Conservation (phyloP, 495 filamentous ascomycete species). For the Thozetella sp. region DNA sequence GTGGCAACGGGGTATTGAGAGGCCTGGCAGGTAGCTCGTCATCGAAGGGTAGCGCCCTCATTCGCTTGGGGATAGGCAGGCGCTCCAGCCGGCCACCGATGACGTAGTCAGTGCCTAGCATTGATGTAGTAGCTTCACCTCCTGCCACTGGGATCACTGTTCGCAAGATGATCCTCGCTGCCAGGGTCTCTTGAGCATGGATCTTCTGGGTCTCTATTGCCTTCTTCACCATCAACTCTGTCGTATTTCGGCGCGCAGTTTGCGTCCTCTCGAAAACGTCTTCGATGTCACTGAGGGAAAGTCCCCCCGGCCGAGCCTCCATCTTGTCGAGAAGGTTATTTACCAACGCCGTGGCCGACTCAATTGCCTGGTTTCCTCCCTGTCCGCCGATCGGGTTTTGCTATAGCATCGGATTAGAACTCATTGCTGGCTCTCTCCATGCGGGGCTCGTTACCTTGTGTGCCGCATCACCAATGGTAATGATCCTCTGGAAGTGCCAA, state of each 20-base stretch:
- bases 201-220: constrained; percentile 4
- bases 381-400: constrained; percentile 26
- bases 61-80: constrained; percentile 1
- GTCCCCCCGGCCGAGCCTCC: background rate
- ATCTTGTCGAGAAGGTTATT: constrained; percentile 15
- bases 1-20: no score
- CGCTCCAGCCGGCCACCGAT: background rate
- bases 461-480: constrained; percentile 43
- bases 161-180: background rate
- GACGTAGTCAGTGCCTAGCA: background rate
- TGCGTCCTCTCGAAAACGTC: constrained; percentile 6
- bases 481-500: constrained; percentile 39
- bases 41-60: background rate
- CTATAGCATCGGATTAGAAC: constrained; percentile 11
- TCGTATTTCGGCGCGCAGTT: constrained; percentile 1
- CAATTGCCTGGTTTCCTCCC: constrained; percentile 39
- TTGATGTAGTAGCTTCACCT: no score
- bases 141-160: background rate
- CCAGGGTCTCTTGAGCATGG: constrained; percentile 2
- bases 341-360: constrained; percentile 31
- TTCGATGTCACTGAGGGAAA: constrained; percentile 2
- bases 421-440: constrained; percentile 35
- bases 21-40: constrained; percentile 13
- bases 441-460: constrained; percentile 32
- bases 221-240: background rate